These are phyloP conservation scores for Sequoiadendron giganteum DNA, from an alignment of 75 land plant species.

Conservation along the genomic window DNA sequence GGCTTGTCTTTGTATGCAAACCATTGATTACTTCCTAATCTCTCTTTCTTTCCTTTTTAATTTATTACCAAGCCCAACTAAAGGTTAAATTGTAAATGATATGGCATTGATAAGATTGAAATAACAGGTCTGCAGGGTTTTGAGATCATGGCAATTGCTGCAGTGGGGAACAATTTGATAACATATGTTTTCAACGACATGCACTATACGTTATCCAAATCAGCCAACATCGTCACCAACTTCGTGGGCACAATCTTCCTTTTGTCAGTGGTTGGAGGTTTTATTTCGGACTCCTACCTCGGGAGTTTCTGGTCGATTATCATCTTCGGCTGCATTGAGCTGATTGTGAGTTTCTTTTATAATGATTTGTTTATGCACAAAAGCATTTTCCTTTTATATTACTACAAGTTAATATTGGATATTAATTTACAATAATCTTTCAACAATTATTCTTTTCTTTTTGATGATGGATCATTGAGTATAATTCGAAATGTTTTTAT, in stretches of 20 bases:
- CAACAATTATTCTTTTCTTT: too few species aligned
- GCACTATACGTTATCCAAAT: constrained; percentile 61
- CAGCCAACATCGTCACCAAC: constrained; percentile 81
- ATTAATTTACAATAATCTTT: too few species aligned
- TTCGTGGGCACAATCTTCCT: constrained; percentile 74
- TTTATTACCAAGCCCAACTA: neutral
- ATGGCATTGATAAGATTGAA: neutral
- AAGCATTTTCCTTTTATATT: neutral
- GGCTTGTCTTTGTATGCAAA: constrained; percentile 13
- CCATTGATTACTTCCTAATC: neutral
- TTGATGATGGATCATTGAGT: too few species aligned
- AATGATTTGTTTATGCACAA: neutral
- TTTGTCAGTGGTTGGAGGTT: constrained; percentile 76
- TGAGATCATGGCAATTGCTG: constrained; percentile 86
- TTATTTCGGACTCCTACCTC: constrained; percentile 72
- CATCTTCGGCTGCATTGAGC: constrained; percentile 67
- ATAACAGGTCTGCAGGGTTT: constrained; percentile 76
- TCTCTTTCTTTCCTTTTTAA: neutral
- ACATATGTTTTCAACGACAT: constrained; percentile 80
- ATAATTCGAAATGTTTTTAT: too few species aligned
- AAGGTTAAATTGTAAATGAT: neutral
- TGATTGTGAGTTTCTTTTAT: constrained; percentile 42
- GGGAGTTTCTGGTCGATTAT: constrained; percentile 82
- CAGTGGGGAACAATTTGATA: constrained; percentile 84
- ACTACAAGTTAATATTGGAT: neutral